phyloP scores from a whole-genome alignment of 139 green algal genomes.

The Trebouxia sp. region DNA sequence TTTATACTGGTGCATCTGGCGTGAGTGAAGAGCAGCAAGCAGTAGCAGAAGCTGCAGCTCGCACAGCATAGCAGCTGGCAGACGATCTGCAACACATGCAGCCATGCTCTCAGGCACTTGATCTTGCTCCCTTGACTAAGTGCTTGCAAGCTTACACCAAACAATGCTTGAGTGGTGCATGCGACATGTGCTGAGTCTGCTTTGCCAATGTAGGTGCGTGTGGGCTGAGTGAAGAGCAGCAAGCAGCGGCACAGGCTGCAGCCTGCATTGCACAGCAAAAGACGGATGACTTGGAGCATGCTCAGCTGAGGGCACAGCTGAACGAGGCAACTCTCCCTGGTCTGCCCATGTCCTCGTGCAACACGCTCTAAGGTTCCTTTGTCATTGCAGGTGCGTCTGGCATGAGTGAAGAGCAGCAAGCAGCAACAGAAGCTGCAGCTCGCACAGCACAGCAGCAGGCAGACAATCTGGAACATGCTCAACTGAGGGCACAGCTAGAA shows the following conservation, averaged over 20 bases:
- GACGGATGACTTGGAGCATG: not conserved
- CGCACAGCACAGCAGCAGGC: not conserved
- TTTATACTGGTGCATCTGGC: not conserved
- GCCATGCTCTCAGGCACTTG: too few species aligned
- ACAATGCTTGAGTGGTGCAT: too few species aligned
- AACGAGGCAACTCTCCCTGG: slow-evolving; percentile 77
- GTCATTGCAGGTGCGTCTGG: not conserved
- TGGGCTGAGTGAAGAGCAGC: slow-evolving; percentile 25
- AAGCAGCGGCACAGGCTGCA: too few species aligned
- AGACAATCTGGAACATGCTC: slow-evolving; percentile 12
- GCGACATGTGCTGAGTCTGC: too few species aligned
- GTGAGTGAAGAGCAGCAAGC: slow-evolving; percentile 32
- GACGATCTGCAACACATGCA: too few species aligned
- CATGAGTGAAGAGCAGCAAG: slow-evolving; percentile 31
- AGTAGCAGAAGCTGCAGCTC: slow-evolving; percentile 3
- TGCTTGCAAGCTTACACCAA: too few species aligned
- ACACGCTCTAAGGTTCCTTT: too few species aligned
- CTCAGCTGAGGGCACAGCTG: slow-evolving; percentile 36
- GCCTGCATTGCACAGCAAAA: not conserved
- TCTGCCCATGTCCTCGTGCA: slow-evolving; percentile 90
- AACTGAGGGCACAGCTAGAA: slow-evolving; percentile 54
- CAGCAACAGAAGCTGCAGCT: not conserved
- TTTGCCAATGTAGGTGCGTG: too few species aligned
- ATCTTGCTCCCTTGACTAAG: too few species aligned
- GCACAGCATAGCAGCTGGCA: too few species aligned